phyloP scores from a whole-genome alignment of 208 protist species.

The Wallacemonas sp. region DNA sequence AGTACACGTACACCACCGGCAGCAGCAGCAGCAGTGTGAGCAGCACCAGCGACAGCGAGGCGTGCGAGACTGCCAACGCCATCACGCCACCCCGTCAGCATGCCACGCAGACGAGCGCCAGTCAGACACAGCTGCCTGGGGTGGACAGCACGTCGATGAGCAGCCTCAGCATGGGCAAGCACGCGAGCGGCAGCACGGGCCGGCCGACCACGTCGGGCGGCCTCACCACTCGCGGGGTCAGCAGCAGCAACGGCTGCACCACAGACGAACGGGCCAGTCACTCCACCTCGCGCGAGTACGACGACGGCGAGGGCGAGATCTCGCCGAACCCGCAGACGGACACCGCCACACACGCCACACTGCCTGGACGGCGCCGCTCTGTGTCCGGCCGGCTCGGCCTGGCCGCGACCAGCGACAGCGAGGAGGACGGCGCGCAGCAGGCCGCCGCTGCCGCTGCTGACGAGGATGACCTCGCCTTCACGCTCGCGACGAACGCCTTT shows the following conservation, averaged over 20 bases:
- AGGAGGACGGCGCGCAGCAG: too few species aligned
- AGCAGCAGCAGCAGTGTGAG: slow-evolving; percentile 5
- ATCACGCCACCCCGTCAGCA: not conserved
- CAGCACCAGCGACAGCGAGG: slow-evolving; percentile 2
- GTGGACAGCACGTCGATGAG: slow-evolving; percentile 10
- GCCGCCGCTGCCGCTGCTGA: too few species aligned
- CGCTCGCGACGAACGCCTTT: not conserved
- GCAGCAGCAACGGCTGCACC: slow-evolving; percentile 37
- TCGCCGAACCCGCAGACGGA: not conserved
- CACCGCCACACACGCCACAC: not conserved
- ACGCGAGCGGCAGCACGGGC: not conserved
- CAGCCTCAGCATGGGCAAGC: slow-evolving; percentile 17
- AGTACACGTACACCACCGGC: not conserved
- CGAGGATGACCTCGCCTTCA: not conserved
- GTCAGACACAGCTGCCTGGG: not conserved
- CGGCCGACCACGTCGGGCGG: not conserved
- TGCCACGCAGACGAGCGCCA: not conserved
- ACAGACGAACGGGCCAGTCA: slow-evolving; percentile 16
- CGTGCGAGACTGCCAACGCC: not conserved
- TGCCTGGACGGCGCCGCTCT: too few species aligned
- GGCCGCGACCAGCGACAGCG: not conserved
- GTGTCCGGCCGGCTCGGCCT: not conserved
- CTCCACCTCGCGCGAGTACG: slow-evolving; percentile 17
- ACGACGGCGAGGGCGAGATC: slow-evolving; percentile 1
- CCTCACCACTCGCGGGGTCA: slow-evolving; percentile 15